These are phyloP conservation scores for Wickerhamiella dianesei DNA, from an alignment of 805 yeast species.

Conservation along the genomic window DNA sequence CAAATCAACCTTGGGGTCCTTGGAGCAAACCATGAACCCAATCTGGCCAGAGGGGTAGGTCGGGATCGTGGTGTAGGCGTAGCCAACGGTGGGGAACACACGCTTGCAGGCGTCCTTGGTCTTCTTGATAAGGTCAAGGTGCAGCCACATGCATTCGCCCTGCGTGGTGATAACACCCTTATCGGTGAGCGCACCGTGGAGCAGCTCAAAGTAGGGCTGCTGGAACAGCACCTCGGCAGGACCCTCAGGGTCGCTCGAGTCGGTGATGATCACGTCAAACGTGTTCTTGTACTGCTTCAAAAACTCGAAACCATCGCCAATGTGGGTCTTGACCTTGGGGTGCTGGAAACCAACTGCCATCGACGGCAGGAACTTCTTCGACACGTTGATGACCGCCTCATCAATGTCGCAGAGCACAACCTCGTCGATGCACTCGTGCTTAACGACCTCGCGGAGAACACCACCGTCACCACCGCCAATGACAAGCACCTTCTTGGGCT, in stretches of 20 bases:
- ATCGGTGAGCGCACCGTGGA: constrained; percentile 77
- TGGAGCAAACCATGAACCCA: constrained; percentile 62
- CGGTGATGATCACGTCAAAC: constrained; percentile 92
- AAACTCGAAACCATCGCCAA: constrained; percentile 97
- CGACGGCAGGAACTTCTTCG: constrained; percentile 77
- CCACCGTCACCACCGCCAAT: constrained; percentile 99
- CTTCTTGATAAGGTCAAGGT: constrained; percentile 62
- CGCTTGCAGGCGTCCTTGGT: constrained; percentile 60
- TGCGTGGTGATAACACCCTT: constrained; percentile 88
- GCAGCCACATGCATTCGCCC: constrained; percentile 79
- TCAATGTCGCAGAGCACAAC: constrained; percentile 92
- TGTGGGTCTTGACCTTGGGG: constrained; percentile 80
- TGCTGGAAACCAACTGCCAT: constrained; percentile 74
- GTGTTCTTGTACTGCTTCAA: constrained; percentile 69
- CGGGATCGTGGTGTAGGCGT: constrained; percentile 73
- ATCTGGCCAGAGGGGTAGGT: constrained; percentile 81
- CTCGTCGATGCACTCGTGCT: constrained; percentile 74
- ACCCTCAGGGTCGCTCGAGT: constrained; percentile 96
- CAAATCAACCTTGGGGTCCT: constrained; percentile 35
- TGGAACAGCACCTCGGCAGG: constrained; percentile 93
- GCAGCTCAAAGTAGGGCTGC: constrained; percentile 75
- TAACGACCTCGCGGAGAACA: constrained; percentile 85
- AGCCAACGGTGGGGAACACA: constrained; percentile 72
- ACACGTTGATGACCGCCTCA: constrained; percentile 76
- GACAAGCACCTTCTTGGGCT: constrained; percentile 85